These are phyloP conservation scores for Teratosphaeria viscida DNA, from an alignment of 2,329 filamentous ascomycete genomes.

Conservation along the genomic window DNA sequence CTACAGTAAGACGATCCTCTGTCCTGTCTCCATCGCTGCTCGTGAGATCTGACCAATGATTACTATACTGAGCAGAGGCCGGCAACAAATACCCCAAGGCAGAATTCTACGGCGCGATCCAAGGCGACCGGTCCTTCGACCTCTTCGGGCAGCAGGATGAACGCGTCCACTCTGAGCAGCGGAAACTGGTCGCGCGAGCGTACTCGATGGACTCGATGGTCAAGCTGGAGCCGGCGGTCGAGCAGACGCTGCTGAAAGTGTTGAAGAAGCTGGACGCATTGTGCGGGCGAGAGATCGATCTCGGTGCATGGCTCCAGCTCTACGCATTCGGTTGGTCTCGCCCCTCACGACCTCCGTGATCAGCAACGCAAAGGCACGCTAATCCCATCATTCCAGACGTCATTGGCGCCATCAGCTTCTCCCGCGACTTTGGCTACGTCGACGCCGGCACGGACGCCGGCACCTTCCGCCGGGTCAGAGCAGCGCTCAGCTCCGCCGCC, in stretches of 20 bases:
- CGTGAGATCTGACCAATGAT: not conserved
- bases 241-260: conserved; percentile 26
- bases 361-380: not conserved
- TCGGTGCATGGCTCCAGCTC: conserved; percentile 62
- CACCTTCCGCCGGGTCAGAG: conserved; percentile 24
- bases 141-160: conserved; percentile 29
- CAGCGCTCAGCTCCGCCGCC: conserved; percentile 20
- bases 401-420: conserved; percentile 40
- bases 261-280: conserved; percentile 23
- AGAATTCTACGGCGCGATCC: not conserved
- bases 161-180: conserved; percentile 25
- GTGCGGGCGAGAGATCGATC: conserved; percentile 42
- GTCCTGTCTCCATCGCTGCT: not conserved
- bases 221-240: conserved; percentile 29
- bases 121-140: conserved; percentile 14
- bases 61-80: not conserved
- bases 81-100: not conserved
- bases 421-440: conserved; percentile 7
- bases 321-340: conserved; percentile 48
- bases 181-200: conserved; percentile 23
- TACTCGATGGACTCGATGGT: conserved; percentile 28
- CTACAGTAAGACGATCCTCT: not conserved
- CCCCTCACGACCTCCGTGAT: not conserved
- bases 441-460: conserved; percentile 15
- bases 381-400: conserved; percentile 40